These are phyloP conservation scores for Pholiota conissans DNA, from an alignment of 768 basidiomycete species.

Conservation along the genomic window DNA sequence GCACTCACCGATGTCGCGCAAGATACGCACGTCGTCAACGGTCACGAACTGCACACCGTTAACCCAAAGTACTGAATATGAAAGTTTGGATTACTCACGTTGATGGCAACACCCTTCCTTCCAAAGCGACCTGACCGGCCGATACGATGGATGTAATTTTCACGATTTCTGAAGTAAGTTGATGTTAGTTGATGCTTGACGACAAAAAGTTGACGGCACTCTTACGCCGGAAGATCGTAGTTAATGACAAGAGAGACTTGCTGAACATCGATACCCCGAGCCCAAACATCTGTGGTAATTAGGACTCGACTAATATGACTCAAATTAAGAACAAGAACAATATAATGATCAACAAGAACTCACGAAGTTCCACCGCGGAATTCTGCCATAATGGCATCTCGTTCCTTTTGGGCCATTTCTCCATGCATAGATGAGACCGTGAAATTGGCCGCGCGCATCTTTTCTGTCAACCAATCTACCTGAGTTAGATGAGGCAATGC, in stretches of 20 bases:
- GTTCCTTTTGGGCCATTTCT: slow-evolving; percentile 94
- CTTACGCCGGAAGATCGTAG: slow-evolving; percentile 92
- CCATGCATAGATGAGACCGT: slow-evolving; percentile 97
- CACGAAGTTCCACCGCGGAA: slow-evolving; percentile 92
- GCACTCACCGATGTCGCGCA: slow-evolving; percentile 89
- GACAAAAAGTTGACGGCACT: slow-evolving; percentile 9
- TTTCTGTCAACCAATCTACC: slow-evolving; percentile 99
- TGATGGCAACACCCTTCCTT: slow-evolving; percentile 99
- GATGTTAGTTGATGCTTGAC: background rate
- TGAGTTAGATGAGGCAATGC: slow-evolving; percentile 25
- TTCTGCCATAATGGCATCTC: slow-evolving; percentile 96
- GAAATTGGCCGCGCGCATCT: slow-evolving; percentile 98
- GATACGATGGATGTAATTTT: slow-evolving; percentile 99
- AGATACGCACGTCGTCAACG: slow-evolving; percentile 92
- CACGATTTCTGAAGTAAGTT: slow-evolving; percentile 68
- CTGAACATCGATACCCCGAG: slow-evolving; percentile 97
- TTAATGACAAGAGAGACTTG: slow-evolving; percentile 98
- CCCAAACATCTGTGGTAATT: slow-evolving; percentile 97
- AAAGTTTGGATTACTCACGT: slow-evolving; percentile 53
- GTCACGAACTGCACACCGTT: slow-evolving; percentile 72
- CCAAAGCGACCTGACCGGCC: slow-evolving; percentile 99
- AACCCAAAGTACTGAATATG: slow-evolving; percentile 11
- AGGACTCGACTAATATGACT: slow-evolving; percentile 73
- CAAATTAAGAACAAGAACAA: slow-evolving; percentile 7
- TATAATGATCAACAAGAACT: slow-evolving; percentile 29